Conservation (phyloP, 2,329 filamentous ascomycete species). For the Epichloe brachyelytri region DNA sequence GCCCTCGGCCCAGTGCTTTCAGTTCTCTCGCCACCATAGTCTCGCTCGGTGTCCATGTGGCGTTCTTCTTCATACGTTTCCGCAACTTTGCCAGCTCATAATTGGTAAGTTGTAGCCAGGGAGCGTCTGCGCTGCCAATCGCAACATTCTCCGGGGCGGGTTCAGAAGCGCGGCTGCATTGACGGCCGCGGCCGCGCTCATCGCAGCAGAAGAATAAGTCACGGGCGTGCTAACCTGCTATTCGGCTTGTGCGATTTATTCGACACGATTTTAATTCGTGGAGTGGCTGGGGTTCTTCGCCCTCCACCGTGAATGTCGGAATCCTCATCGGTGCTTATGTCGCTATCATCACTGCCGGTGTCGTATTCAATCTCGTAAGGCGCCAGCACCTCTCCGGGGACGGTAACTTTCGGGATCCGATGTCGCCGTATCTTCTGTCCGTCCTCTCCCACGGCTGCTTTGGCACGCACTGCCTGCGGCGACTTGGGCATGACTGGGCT, state of each 20-base stretch:
- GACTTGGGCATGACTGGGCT: constrained; percentile 40
- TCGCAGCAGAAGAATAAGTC: constrained; percentile 21
- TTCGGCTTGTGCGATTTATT: constrained; percentile 30
- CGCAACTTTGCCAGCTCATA: constrained; percentile 56
- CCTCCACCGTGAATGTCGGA: constrained; percentile 26
- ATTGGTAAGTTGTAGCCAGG: constrained; percentile 52
- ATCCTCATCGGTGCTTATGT: constrained; percentile 39
- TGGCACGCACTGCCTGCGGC: constrained; percentile 37
- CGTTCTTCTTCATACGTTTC: constrained; percentile 87
- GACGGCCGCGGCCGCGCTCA: constrained; percentile 26
- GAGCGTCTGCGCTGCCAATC: constrained; percentile 44
- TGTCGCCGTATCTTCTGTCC: constrained; percentile 34
- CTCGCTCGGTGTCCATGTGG: constrained; percentile 70
- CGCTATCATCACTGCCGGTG: constrained; percentile 38
- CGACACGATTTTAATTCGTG: constrained; percentile 38
- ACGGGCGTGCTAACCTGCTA: constrained; percentile 24
- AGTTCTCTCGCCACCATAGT: constrained; percentile 77
- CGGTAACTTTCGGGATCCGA: constrained; percentile 44
- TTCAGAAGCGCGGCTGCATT: constrained; percentile 33
- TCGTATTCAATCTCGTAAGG: constrained; percentile 54
- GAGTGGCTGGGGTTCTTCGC: constrained; percentile 22
- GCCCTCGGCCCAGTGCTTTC: constrained; percentile 53
- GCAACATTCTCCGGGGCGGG: constrained; percentile 48
- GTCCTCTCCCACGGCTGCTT: constrained; percentile 31
- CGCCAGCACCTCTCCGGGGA: constrained; percentile 52